A percentile compares a stretch with the other conserved stretches of the same genome.
phyloP scores from a whole-genome alignment of 208 protist species.

The Leishmania gerbilli region DNA sequence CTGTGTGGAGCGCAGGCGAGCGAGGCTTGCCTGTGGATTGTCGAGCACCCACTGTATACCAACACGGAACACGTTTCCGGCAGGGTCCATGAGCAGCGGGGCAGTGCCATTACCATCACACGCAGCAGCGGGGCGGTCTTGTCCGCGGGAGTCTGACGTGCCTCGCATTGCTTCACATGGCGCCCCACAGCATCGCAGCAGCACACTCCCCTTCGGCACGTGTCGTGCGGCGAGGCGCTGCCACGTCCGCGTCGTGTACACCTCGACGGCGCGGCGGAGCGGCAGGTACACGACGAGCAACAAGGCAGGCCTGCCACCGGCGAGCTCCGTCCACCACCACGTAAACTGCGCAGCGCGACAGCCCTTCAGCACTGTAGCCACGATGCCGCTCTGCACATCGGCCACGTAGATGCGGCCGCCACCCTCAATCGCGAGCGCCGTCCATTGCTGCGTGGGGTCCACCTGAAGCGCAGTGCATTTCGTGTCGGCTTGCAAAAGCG shows the following conservation, averaged over 20 bases:
- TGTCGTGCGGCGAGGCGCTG: constrained; percentile 61
- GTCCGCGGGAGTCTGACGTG: not conserved
- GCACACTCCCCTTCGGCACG: constrained; percentile 49
- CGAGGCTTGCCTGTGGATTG: no score
- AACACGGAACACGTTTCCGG: constrained; percentile 18
- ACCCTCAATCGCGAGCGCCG: constrained; percentile 52
- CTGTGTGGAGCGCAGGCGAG: not conserved
- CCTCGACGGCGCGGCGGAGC: constrained; percentile 69
- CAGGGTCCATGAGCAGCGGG: constrained; percentile 25
- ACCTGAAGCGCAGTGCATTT: constrained; percentile 53
- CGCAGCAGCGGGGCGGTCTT: not conserved
- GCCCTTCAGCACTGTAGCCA: constrained; percentile 69
- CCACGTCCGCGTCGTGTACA: constrained; percentile 64
- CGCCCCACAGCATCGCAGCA: constrained; percentile 42
- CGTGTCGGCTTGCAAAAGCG: constrained; percentile 60
- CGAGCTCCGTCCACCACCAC: constrained; percentile 50
- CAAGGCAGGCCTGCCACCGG: constrained; percentile 38
- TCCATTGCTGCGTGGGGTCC: constrained; percentile 73
- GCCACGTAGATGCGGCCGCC: constrained; percentile 73
- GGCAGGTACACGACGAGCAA: constrained; percentile 72
- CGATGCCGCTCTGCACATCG: constrained; percentile 47
- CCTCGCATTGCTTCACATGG: not conserved
- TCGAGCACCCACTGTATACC: constrained; percentile 7
- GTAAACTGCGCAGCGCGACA: constrained; percentile 72
- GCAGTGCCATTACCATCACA: constrained; percentile 13